A percentile compares a stretch with the other conserved stretches of the same genome.
phyloP scores from a whole-genome alignment of 2,329 filamentous ascomycete species.

The Coleophoma crateriformis region DNA sequence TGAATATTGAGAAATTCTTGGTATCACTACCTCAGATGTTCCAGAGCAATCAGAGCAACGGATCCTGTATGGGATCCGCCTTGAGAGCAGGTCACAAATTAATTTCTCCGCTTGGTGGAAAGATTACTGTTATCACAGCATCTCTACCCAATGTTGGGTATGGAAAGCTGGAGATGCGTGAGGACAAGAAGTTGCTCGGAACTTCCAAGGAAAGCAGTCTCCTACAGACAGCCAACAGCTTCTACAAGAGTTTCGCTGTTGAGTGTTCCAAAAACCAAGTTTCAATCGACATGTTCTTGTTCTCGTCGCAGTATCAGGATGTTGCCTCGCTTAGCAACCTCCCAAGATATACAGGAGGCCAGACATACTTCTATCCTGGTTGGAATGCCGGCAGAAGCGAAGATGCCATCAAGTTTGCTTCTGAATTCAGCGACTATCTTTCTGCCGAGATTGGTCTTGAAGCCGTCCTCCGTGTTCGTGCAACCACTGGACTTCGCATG shows the following conservation, averaged over 20 bases:
- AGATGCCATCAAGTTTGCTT: conserved; percentile 96
- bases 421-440: conserved; percentile 95
- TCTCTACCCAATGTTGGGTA: conserved; percentile 86
- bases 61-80: conserved; percentile 92
- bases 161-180: conserved; percentile 86
- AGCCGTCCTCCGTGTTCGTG: conserved; percentile 90
- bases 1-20: conserved; percentile 88
- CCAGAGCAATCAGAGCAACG: conserved; percentile 82
- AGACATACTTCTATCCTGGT: conserved; percentile 95
- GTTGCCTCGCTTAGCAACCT: conserved; percentile 94
- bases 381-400: conserved; percentile 94
- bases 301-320: conserved; percentile 94
- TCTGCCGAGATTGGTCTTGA: conserved; percentile 94
- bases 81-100: conserved; percentile 91
- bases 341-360: conserved; percentile 91
- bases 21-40: conserved; percentile 94
- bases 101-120: conserved; percentile 89
- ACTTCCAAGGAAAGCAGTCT: conserved; percentile 87
- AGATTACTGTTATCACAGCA: conserved; percentile 86
- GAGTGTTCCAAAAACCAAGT: conserved; percentile 99
- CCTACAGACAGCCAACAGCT: conserved; percentile 87
- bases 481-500: conserved; percentile 91
- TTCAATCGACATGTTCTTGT: conserved; percentile 97
- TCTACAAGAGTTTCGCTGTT: conserved; percentile 98
- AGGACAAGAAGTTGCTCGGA: conserved; percentile 92